Conservation (phyloP, 2,329 filamentous ascomycete species). For the Trichophaea hybrida region DNA sequence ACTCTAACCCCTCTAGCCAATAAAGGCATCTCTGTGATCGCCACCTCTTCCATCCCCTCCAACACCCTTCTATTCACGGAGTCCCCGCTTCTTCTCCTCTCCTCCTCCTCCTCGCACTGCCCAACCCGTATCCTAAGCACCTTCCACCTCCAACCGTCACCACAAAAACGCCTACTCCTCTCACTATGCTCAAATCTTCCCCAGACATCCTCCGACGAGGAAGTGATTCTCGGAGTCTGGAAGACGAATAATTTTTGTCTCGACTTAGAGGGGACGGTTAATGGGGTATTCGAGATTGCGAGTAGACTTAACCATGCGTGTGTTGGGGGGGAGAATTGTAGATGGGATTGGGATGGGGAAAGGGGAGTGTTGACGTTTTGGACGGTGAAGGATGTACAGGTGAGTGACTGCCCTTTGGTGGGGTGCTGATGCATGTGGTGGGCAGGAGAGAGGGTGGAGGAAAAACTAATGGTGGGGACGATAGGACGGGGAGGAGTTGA, state of each 20-base stretch:
- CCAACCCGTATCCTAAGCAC: slow-evolving; percentile 1
- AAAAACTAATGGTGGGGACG: slow-evolving; percentile 6
- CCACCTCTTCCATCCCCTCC: slow-evolving; percentile 10
- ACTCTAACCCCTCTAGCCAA: slow-evolving; percentile 8
- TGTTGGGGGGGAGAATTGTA: slow-evolving; percentile 16
- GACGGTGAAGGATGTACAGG: slow-evolving; percentile 19
- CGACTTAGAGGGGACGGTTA: slow-evolving; percentile 9
- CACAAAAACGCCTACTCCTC: slow-evolving; percentile 3
- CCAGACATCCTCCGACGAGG: neutral
- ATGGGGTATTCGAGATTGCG: slow-evolving; percentile 15
- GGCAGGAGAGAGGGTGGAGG: neutral
- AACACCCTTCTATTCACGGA: slow-evolving; percentile 15
- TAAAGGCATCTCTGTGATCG: slow-evolving; percentile 15
- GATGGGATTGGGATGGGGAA: slow-evolving; percentile 16
- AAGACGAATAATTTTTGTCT: slow-evolving; percentile 20
- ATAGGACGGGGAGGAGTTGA: slow-evolving; percentile 20
- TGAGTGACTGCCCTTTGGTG: slow-evolving; percentile 4
- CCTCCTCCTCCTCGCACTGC: neutral
- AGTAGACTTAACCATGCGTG: slow-evolving; percentile 21
- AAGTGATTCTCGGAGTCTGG: slow-evolving; percentile 15
- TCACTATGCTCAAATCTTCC: slow-evolving; percentile 5
- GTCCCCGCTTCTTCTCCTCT: slow-evolving; percentile 7
- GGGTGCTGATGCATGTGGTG: neutral
- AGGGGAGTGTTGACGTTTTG: slow-evolving; percentile 15
- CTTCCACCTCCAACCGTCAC: slow-evolving; percentile 4